Base-by-base conservation (phyloP, 495 filamentous ascomycete genomes). In the Coniosporium apollinis region DNA sequence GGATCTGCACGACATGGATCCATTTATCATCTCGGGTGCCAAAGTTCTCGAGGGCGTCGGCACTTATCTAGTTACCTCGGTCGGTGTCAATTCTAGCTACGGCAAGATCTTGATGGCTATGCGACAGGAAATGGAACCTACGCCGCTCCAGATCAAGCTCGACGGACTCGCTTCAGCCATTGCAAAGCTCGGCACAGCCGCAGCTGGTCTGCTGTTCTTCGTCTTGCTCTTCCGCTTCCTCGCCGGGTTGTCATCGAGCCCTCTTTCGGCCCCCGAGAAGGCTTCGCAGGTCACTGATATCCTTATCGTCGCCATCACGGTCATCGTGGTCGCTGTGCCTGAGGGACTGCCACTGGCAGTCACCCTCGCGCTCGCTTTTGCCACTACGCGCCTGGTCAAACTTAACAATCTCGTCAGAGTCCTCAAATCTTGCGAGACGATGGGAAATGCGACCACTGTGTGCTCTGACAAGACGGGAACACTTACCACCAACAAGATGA, bases 381-480 rank as follows among this genome's bases (percentile, higher is more conserved):
- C 87, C 13, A 96, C 87, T 1, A 94, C 77, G 14, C 67, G 85
- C 17, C 94, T 96, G 87, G 61, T 94, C 29, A 89, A 81, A 54
- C 87, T 94, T 47, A 87, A 93, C 57, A 94, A 94, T 43, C 56
- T 96, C 32, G 87, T 96, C 33, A 81, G 87, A 19, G 69, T 87
- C 36, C 64, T 96, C 24, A 76, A 82, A 47, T 86, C 87, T 30
- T 96, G 87, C 55, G 87, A 96, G 55, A 91, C 87, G 11, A 96
- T 96, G 87, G 87, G 87, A 16, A 94, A 94, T 55, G 87, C 87
- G 4, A 93, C 86, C 0, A 87, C 82, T 1, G 81, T 96, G 31
- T 96, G 87, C 57, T 93, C 86, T 2, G 87, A 96, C 60, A 96
- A 96, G 55, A 96, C 87, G 0, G 87, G 87, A 37, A 96, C 87